These are phyloP conservation scores for Aphanomyces cochlioides DNA, from an alignment of 352 stramenopile species.

Conservation along the genomic window DNA sequence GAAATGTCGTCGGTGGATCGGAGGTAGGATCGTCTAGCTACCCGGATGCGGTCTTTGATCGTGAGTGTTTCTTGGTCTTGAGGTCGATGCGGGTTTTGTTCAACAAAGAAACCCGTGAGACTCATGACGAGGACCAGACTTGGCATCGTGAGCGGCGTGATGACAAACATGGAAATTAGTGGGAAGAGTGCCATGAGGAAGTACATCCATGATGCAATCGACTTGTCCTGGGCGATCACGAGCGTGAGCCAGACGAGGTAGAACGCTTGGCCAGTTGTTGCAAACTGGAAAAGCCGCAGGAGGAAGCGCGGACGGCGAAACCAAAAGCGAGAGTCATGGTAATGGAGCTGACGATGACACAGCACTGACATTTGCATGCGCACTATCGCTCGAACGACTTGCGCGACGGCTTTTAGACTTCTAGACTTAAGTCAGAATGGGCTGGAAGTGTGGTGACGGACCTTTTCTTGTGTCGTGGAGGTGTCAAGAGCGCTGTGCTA, in stretches of 20 bases:
- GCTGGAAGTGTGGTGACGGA: too few species aligned
- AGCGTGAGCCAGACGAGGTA: constrained; percentile 84
- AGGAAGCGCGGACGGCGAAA: constrained; percentile 70
- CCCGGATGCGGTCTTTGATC: constrained; percentile 26
- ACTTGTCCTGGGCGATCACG: constrained; percentile 36
- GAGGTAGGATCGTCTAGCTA: constrained; percentile 10
- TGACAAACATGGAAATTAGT: constrained; percentile 59
- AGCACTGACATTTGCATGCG: constrained; percentile 87
- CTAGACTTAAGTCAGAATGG: too few species aligned
- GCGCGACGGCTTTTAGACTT: constrained; percentile 50
- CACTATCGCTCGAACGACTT: constrained; percentile 63
- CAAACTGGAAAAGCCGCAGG: constrained; percentile 78
- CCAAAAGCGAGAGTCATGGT: constrained; percentile 81
- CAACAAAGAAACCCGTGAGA: constrained; percentile 80
- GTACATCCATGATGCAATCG: constrained; percentile 44
- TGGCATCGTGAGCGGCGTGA: constrained; percentile 83
- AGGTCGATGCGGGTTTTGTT: constrained; percentile 47
- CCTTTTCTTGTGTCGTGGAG: not conserved
- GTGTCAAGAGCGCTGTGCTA: constrained; percentile 13
- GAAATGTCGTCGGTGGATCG: not conserved
- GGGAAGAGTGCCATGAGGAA: constrained; percentile 66
- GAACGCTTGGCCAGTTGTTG: constrained; percentile 81
- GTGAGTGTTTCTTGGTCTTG: not conserved
- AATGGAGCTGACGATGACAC: constrained; percentile 75
- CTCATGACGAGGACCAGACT: constrained; percentile 85